phyloP scores from a whole-genome alignment of 768 basidiomycete genomes.

The Trametopsis cervina region DNA sequence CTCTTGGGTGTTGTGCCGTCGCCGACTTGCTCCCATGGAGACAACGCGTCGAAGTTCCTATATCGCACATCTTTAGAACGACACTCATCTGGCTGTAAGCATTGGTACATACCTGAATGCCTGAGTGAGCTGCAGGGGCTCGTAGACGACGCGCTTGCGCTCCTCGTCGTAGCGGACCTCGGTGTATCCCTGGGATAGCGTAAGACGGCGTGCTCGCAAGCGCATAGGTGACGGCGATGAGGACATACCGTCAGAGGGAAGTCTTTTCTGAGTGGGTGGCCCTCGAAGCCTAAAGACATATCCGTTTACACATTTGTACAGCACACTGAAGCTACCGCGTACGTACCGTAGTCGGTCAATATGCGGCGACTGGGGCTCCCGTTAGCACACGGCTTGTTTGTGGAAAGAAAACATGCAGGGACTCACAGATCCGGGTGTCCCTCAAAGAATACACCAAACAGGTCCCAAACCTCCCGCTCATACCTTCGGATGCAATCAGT shows the following conservation, averaged over 20 bases:
- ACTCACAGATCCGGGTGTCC: conserved; percentile 94
- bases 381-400: conserved; percentile 9
- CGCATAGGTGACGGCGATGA: not conserved
- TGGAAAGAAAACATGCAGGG: not conserved
- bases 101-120: conserved; percentile 74
- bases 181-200: conserved; percentile 99
- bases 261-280: conserved; percentile 95
- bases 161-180: conserved; percentile 98
- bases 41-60: conserved; percentile 90
- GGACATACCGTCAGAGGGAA: conserved; percentile 87
- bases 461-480: conserved; percentile 97
- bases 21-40: conserved; percentile 95
- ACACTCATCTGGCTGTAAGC: not conserved
- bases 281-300: conserved; percentile 71
- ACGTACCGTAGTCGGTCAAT: conserved; percentile 90
- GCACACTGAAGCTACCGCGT: not conserved
- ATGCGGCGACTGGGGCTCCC: conserved; percentile 70
- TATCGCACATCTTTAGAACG: conserved; percentile 1
- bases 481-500: conserved; percentile 49
- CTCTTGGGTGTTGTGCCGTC: conserved; percentile 44
- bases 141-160: conserved; percentile 94
- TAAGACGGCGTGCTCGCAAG: too few relatives aligned
- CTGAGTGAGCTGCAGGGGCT: conserved; percentile 95
- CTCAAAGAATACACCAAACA: conserved; percentile 94
- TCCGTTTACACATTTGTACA: not conserved